Base-by-base conservation (phyloP, 192 early-diverging fungal genomes). In the Backusella australiensis region DNA sequence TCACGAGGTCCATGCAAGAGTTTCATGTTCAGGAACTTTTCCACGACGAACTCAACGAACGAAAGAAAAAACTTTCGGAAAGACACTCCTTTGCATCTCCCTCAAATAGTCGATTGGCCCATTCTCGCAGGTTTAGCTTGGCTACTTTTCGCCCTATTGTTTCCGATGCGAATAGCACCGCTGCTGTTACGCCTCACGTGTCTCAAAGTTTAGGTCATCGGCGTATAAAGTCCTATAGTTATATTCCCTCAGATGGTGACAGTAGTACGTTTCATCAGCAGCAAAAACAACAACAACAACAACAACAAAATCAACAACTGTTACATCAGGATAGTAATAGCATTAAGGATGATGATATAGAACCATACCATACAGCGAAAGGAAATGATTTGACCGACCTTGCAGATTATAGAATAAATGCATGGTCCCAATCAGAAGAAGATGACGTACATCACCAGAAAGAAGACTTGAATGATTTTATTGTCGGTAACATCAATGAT, bases 1-100 rank as follows among this genome's bases (percentile, higher is more conserved):
- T 75, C 65, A 75, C 74, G 36, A 38, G 74, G 26, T 66, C 56
- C 42, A 75, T 75, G 74, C 74, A 75, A 42, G 74, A 63, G 32
- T 75, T 75, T 67, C 74, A 75, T 75, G 74, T 75, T 15, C 59
- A 75, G 17, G 74, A 75, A 39, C 56, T 75, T n/a, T 67, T 75
- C 8, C 29, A 75, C 23, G 63, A 63, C 34, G 74, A 75, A 67
- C 15, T 29, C 9, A 41, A 14, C 26, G 29, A 44, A 67, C 41
- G 26, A 46, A 71, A 71, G 70, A 49, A 71, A 17, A 63, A 63
- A 63, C 26, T 49, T 8, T 32, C 39, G 11, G 26, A 36, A 23
- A 49, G 26, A 6, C 26, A 29, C 23, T 69, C 68, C n/a, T 69
- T 38, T 69, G 35, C 35, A 38, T 69, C 68, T 9, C 36, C 23